phyloP scores from a whole-genome alignment of 257 asterid genomes.

The Rauvolfia tetraphylla region DNA sequence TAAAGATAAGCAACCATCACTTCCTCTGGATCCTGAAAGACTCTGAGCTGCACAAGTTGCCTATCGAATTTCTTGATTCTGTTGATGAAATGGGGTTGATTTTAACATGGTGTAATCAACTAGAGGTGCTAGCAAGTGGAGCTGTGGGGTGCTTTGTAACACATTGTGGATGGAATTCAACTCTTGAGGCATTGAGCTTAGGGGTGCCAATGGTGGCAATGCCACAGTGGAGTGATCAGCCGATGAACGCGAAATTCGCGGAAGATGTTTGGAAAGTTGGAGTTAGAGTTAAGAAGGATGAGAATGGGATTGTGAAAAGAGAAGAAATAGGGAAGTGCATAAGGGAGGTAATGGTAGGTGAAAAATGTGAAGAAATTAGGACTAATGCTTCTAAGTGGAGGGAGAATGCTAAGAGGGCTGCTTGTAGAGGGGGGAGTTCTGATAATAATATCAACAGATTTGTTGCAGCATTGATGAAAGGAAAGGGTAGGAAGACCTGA shows the following conservation, averaged over 20 bases:
- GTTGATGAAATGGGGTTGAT: neutral
- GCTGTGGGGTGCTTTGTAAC: conserved; percentile 17
- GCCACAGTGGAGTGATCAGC: conserved; percentile 13
- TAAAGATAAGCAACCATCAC: neutral
- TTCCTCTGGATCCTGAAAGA: conserved; percentile 20
- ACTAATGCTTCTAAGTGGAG: conserved; percentile 1
- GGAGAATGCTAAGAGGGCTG: conserved; percentile 4
- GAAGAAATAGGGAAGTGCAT: conserved; percentile 20
- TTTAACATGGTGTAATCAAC: conserved; percentile 12
- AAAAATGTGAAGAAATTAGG: conserved; percentile 9
- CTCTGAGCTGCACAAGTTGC: conserved; percentile 13
- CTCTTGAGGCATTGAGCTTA: conserved; percentile 12
- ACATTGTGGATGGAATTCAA: conserved; percentile 18
- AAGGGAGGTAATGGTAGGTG: conserved; percentile 13
- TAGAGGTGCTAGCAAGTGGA: conserved; percentile 4
- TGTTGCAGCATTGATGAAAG: conserved; percentile 20
- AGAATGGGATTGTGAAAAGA: conserved; percentile 9
- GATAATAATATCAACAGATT: conserved; percentile 49
- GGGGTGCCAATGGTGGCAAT: conserved; percentile 19
- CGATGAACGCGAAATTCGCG: conserved; percentile 18
- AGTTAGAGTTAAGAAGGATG: conserved; percentile 7
- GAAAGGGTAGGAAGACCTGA: neutral
- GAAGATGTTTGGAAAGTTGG: conserved; percentile 19
- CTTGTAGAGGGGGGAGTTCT: conserved; percentile 55
- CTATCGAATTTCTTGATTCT: neutral